Evolutionary conservation across 495 filamentous ascomycete genomes (phyloP), one percentile per base, ranked within the genome.

Genomic region (Tetracladium setigerum): DNA sequence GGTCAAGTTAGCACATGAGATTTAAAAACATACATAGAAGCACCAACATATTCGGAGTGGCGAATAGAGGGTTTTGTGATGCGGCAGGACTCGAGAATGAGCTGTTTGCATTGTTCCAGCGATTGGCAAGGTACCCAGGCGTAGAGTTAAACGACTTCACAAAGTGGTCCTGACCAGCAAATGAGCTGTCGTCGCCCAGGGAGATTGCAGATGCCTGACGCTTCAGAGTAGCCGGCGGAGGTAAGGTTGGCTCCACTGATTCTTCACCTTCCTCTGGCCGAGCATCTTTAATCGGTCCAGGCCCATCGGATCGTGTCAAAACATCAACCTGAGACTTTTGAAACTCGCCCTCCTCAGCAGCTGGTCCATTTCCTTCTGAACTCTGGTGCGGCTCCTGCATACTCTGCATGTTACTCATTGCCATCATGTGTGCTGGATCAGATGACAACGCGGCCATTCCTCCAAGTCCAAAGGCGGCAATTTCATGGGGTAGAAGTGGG

Each of bases 401-500:
- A 36, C 30, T 19, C 31, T 46, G 47, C 31, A 39, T 48, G 38
- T 48, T 59, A 34, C 50, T 37, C 43, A 41, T 54, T 12, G 16
- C 8, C 9, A 36, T 30, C 13, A n/a, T 35, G 7, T 46, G 50
- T 38, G 27, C 46, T 12, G 57, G 53, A 38, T 54, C 52, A 36
- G 58, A 57, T 8, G 55, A 55, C 9, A 61, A 32, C 14, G 52
- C 51, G n/a, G 41, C 42, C 54, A 61, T 57, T 11, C 52, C 52
- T 13, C 58, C 55, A 8, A 61, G 19, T 39, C 58, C 58, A 58
- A 82, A 74, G 22, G 73, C 76, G 11, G 78, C 71, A 22, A 94
- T 76, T 63, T 95, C 88, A 58, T 94, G 81, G 17, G 86, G 82
- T 24, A 88, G 76, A 15, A 95, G 71, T 19, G 92, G 92, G 50